phyloP scores from a whole-genome alignment of 2,329 filamentous ascomycete genomes.

The Colletotrichum viniferum region DNA sequence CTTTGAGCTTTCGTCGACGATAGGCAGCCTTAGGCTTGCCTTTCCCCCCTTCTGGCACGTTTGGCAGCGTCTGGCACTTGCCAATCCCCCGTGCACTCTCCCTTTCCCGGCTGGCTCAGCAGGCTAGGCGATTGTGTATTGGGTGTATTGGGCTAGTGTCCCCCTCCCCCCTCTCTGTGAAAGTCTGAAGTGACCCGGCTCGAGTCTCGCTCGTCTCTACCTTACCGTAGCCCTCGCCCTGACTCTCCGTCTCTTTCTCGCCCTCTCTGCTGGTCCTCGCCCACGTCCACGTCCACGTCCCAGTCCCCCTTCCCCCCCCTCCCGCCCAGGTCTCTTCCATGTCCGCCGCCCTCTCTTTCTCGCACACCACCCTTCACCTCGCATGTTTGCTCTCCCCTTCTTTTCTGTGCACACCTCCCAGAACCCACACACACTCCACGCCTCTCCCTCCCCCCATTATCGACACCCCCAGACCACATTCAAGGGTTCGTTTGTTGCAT shows the following conservation, averaged over 20 bases:
- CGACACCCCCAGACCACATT: slow-evolving; percentile 39
- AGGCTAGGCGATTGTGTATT: neutral
- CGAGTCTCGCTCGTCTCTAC: neutral
- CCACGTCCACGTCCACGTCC: slow-evolving; percentile 7
- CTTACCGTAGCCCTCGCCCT: neutral
- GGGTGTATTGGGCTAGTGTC: neutral
- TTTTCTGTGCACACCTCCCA: slow-evolving; percentile 30
- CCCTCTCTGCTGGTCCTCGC: neutral
- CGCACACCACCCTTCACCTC: slow-evolving; percentile 24
- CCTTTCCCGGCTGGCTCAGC: neutral
- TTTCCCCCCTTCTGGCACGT: slow-evolving; percentile 3
- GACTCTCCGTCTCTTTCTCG: neutral
- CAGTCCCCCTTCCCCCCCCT: slow-evolving; percentile 3
- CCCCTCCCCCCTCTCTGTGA: neutral
- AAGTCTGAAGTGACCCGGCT: neutral
- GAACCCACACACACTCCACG: slow-evolving; percentile 38
- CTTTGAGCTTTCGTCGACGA: slow-evolving; percentile 13
- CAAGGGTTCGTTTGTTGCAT: slow-evolving; percentile 25
- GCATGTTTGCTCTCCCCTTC: slow-evolving; percentile 26
- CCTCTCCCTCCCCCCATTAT: slow-evolving; percentile 44
- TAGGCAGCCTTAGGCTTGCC: slow-evolving; percentile 15
- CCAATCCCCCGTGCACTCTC: neutral
- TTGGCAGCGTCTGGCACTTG: neutral
- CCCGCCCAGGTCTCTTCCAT: slow-evolving; percentile 22
- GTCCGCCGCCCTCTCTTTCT: slow-evolving; percentile 18